Evolutionary conservation across 2,329 filamentous ascomycete species (phyloP), one percentile per base, ranked within the genome.

Genomic region (Colletotrichum navitas): DNA sequence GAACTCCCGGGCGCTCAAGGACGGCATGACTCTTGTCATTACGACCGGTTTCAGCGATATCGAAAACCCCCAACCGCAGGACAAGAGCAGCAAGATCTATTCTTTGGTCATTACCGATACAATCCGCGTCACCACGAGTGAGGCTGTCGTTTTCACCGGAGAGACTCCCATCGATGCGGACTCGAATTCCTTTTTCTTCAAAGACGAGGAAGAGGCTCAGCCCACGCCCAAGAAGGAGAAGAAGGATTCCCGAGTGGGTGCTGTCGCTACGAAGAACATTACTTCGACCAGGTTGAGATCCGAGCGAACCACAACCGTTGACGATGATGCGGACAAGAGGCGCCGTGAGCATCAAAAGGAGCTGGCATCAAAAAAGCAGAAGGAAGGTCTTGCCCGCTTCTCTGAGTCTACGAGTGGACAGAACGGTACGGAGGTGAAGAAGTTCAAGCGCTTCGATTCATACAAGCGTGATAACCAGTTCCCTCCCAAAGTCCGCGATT

Each of bases 391-490:
- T 32, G 92, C 91, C 24, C 89, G 94, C 74, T 99, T 97, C 79
- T 90, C 94, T 52, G 94, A 97, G 78, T 93, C 93, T 0, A 95
- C 93, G 0, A 92, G 91, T 70, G 94, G 92, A 69, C 87, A 95
- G 74, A 96, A 97, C 78, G 96, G 95, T 43, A 91, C 91, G n/a
- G 92, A 96, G 75, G 92, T 97, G 80, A 98, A 98, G 87, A 97
- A 95, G 83, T 98, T 99, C 87, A 98, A 98, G 85, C 93, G 94
- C 67, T 99, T 98, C 79, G 96, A 99, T 82, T 99, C 96, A 0
- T 99, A 99, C 85, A 99, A 98, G 86, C 91, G 95, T 72, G 96
- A 98, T 81, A 97, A 97, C 76, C 95, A 98, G 81, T 90, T 99
- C 65, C 96, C 96, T 1, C 79, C 88, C 18, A 92, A 91, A 78